Base-by-base conservation (phyloP, 805 yeast species). In the Candida quercuum region DNA sequence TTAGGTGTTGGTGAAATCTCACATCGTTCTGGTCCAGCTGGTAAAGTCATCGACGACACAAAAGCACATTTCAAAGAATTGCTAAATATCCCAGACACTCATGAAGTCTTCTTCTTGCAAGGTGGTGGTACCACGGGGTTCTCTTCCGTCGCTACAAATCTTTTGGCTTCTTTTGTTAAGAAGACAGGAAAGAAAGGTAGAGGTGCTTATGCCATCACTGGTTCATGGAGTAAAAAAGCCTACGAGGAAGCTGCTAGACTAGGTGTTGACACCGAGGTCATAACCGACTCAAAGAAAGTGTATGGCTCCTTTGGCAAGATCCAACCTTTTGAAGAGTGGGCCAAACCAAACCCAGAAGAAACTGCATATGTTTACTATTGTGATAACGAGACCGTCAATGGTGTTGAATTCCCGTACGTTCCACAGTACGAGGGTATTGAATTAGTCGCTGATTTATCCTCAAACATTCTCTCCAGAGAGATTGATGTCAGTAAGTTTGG, bases 121-220 rank as follows among this genome's bases (percentile, higher is more conserved):
- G 98, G 99, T 47, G 99, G 99, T 45, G 99, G 98, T 42, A 91
- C 98, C 36, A 83, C 88, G 22, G 98, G 96, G 6, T 93, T 93
- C 51, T 85, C 98, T 3, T 78, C 96, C 5, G 71, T 86, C 33
- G 87, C 86, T 10, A 78, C 89, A 51, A 91, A 89, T 59, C 59
- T 93, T 61, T 59, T 83, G 43, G 95, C 96, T 19, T 69, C 82
- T 16, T 76, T 74, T 60, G 83, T 82, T 32, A 77, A 76, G 47
- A 79, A 72, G 55, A 74, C 82, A 15, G 93, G 91, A 29, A 78
- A 77, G 51, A 71, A 68, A 42, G 96, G 95, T 37, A 78, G 71
- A 46, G 89, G 84, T 34, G 95, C 88, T 31, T 93, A 93, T 63
- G 76, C 86, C 19, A 76, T 93, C 42, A 86, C 96, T 28, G 99